Conservation (phyloP, 306 rosid genomes). For the Quercus robur region DNA sequence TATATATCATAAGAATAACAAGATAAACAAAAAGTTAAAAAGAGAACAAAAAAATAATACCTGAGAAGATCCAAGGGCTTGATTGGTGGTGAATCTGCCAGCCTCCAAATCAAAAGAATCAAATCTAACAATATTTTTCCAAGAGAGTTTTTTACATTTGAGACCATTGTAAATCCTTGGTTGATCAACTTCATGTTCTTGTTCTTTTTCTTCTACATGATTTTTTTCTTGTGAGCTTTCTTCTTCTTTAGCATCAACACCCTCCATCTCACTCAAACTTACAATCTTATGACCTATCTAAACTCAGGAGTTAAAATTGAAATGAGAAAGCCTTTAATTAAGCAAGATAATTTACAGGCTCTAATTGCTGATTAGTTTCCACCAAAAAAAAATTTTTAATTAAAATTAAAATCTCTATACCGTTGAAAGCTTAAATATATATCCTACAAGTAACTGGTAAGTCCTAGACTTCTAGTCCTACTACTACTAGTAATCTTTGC, state of each 20-base stretch:
- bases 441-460: no score
- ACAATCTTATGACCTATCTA: neutral
- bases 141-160: neutral
- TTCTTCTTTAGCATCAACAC: neutral
- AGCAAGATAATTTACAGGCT: no score
- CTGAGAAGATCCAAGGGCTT: neutral
- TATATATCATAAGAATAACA: neutral
- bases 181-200: neutral
- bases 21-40: neutral
- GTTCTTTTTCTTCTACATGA: neutral
- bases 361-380: no score
- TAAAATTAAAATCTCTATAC: no score
- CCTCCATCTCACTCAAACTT: neutral
- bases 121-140: neutral
- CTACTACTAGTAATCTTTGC: no score
- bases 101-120: neutral
- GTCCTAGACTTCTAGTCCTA: no score
- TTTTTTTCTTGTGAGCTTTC: neutral
- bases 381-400: no score
- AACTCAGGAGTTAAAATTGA: no score
- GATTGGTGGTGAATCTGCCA: neutral
- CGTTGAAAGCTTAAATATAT: no score
- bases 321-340: no score
- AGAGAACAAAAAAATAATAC: neutral
- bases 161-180: neutral